Percentiles rank a stretch among this genome's conserved stretches.
phyloP scores from a whole-genome alignment of 805 yeast genomes.

The Tetrapisispora iriomotensis region DNA sequence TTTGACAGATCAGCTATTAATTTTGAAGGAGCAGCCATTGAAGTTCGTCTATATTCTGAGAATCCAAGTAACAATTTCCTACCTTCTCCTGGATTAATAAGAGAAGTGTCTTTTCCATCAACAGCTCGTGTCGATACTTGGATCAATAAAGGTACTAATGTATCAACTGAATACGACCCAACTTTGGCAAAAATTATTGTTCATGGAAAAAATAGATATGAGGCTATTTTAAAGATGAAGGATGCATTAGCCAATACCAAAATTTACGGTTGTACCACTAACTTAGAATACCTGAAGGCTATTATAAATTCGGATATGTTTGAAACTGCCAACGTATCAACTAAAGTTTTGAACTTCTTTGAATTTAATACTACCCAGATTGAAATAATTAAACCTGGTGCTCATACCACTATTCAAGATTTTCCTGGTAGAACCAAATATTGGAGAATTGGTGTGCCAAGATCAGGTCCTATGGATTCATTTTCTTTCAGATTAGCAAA shows the following conservation, averaged over 20 bases:
- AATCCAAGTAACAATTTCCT: constrained; percentile 90
- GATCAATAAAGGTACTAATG: constrained; percentile 79
- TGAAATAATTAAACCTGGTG: constrained; percentile 82
- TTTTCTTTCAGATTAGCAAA: constrained; percentile 86
- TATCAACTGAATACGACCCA: constrained; percentile 93
- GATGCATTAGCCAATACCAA: constrained; percentile 79
- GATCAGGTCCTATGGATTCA: constrained; percentile 96
- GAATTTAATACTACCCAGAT: constrained; percentile 74
- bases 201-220: constrained; percentile 80
- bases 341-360: constrained; percentile 77
- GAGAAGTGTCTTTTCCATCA: constrained; percentile 73
- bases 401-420: constrained; percentile 94
- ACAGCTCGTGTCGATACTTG: constrained; percentile 95
- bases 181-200: constrained; percentile 94
- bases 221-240: constrained; percentile 68
- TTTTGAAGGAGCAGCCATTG: constrained; percentile 86
- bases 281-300: constrained; percentile 79
- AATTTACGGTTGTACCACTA: constrained; percentile 80
- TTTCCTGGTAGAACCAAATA: constrained; percentile 81
- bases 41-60: constrained; percentile 93
- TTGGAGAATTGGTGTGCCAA: constrained; percentile 79
- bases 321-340: constrained; percentile 70
- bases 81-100: constrained; percentile 93
- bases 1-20: constrained; percentile 45
- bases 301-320: constrained; percentile 82